Percentiles rank a stretch among this genome's conserved stretches.
Evolutionary conservation across 2,329 filamentous ascomycete species (phyloP).

Genomic region (Aphanocladium album): DNA sequence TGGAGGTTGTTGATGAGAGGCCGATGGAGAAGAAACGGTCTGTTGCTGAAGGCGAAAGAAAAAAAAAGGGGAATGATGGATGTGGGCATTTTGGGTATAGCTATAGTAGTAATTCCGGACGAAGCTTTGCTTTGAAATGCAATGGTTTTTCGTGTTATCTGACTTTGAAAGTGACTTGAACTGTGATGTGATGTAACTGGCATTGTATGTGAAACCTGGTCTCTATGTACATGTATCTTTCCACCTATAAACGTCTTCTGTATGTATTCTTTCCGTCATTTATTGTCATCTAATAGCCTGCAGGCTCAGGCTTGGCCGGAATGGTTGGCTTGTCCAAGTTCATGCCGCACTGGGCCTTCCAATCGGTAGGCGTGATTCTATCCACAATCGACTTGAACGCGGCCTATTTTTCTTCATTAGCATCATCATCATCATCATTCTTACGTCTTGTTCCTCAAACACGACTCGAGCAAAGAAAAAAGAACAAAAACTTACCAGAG

Average conservation of each 20-base stretch:
- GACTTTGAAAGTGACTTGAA: not conserved
- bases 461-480: not conserved
- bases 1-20: not conserved
- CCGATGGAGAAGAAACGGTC: not conserved
- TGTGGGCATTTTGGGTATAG: conserved; percentile 5
- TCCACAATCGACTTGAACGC: conserved; percentile 93
- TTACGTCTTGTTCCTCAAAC: too few relatives aligned
- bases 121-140: conserved; percentile 8
- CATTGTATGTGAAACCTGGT: too few relatives aligned
- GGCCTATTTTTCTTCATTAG: conserved; percentile 41
- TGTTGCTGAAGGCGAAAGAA: not conserved
- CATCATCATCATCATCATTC: not conserved
- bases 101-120: conserved; percentile 9
- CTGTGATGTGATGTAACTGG: too few relatives aligned
- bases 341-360: conserved; percentile 54
- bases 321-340: conserved; percentile 40
- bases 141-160: not conserved
- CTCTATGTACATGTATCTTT: not conserved
- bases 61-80: not conserved
- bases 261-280: not conserved
- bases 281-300: conserved; percentile 40
- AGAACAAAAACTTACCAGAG: conserved; percentile 57
- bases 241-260: not conserved
- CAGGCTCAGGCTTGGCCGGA: conserved; percentile 45
- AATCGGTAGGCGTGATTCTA: conserved; percentile 78